phyloP scores from a whole-genome alignment of 2,329 filamentous ascomycete species.

The Monosporascus sp. region DNA sequence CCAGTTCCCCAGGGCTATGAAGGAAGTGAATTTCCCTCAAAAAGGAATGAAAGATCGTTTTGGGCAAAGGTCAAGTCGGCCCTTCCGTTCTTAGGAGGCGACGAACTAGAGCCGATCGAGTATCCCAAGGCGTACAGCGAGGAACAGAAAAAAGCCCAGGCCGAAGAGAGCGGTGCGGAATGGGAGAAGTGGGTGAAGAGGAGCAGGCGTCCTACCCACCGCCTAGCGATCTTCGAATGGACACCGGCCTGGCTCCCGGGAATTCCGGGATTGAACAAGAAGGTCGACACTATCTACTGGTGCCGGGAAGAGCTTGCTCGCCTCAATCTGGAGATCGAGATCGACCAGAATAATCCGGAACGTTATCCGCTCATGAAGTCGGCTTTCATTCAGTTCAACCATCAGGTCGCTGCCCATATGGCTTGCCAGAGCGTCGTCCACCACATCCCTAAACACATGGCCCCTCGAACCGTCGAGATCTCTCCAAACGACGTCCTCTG shows the following conservation, averaged over 20 bases:
- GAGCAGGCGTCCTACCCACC: constrained; percentile 81
- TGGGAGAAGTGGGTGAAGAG: constrained; percentile 82
- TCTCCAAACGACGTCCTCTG: constrained; percentile 89
- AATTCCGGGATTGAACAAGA: constrained; percentile 75
- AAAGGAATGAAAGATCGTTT: constrained; percentile 38
- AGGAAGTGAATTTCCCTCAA: constrained; percentile 38
- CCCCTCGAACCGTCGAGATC: constrained; percentile 87
- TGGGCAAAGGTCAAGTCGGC: constrained; percentile 45
- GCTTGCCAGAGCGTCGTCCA: constrained; percentile 89
- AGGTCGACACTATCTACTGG: constrained; percentile 92
- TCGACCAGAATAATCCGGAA: constrained; percentile 80
- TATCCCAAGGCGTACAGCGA: constrained; percentile 63
- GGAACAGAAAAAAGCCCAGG: constrained; percentile 47
- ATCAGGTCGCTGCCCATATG: constrained; percentile 97
- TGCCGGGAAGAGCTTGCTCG: constrained; percentile 81
- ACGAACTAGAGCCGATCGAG: constrained; percentile 37
- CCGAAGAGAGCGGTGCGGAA: constrained; percentile 57
- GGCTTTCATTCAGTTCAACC: constrained; percentile 97
- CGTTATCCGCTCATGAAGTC: constrained; percentile 90
- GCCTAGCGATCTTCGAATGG: constrained; percentile 56
- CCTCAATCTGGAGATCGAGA: constrained; percentile 85
- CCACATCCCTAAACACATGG: constrained; percentile 89
- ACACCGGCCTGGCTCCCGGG: constrained; percentile 65
- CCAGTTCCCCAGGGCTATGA: constrained; percentile 55
- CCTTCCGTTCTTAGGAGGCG: constrained; percentile 44